Evolutionary conservation across 306 rosid species (phyloP).

Genomic region (Quercus suber): DNA sequence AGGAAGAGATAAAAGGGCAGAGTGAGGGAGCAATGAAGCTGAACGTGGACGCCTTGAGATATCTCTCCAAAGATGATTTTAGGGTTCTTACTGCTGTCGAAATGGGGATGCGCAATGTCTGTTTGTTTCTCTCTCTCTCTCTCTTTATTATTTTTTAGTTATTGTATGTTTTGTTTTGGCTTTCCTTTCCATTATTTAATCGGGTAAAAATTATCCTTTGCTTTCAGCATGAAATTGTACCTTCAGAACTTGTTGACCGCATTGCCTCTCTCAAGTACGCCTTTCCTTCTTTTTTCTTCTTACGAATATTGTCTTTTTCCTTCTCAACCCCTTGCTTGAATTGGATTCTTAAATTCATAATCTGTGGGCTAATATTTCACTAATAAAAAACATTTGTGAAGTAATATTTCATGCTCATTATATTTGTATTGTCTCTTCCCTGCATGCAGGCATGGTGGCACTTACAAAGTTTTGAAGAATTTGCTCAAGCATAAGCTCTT

Average conservation of each 20-base stretch:
- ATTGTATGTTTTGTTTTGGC: background rate
- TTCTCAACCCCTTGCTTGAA: background rate
- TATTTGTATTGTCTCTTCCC: background rate
- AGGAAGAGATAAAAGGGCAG: too few species aligned
- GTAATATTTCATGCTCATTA: too few species aligned
- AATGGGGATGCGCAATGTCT: slow-evolving; percentile 86
- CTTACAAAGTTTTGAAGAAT: slow-evolving; percentile 81
- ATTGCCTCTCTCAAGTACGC: slow-evolving; percentile 70
- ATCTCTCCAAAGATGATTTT: slow-evolving; percentile 85
- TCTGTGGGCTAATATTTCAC: too few species aligned
- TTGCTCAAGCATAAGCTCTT: slow-evolving; percentile 81
- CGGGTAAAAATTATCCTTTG: background rate
- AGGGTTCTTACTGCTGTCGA: slow-evolving; percentile 93
- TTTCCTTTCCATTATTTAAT: background rate
- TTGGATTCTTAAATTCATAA: background rate
- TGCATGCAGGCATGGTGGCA: slow-evolving; percentile 75
- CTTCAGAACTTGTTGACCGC: slow-evolving; percentile 68
- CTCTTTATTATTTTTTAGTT: background rate
- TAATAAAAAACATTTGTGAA: too few species aligned
- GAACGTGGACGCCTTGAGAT: slow-evolving; percentile 70
- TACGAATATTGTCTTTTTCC: background rate
- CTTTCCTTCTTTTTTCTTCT: background rate
- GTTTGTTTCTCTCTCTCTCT: background rate
- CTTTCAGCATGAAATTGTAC: slow-evolving; percentile 77
- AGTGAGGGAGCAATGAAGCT: slow-evolving; percentile 55